Base-by-base conservation (phyloP, 495 filamentous ascomycete genomes). In the Podospora pseudoanserina region DNA sequence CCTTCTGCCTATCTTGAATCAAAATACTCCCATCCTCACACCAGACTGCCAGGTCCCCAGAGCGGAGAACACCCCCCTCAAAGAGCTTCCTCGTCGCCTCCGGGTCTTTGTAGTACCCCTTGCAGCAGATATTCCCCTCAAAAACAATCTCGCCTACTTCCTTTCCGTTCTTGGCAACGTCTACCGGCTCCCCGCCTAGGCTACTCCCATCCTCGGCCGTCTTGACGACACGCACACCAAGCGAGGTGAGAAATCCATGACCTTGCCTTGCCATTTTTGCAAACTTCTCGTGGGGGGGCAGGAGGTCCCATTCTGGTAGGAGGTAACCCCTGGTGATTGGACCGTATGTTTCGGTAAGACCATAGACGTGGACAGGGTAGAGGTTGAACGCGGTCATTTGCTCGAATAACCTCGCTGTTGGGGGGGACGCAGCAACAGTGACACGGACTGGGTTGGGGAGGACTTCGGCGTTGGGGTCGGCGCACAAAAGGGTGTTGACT, bases 71-170 rank as follows among this genome's bases (percentile, higher is more conserved):
- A 16, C 95, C 96, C 6, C 96, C 96, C 0, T 85, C 88, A 76
- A 96, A 98, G 20, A 98, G 80, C 83, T 93, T 96, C 63, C 83
- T 81, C 62, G 95, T 98, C 28, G 96, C 96, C 70, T 89, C 91
- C 0, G 87, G 76, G 75, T 99, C 94, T 74, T 96, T 96, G 75
- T 93, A 92, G 80, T 99, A 99, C 16, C 90, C 95, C 70, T 89
- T 91, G 26, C 89, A 87, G 78, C 94, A 97, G 69, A 98, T 96
- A 74, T 99, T 99, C 4, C 95, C 95, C 28, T 81, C 71, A 75
- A 97, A 96, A 0, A 94, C 87, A 65, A 99, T 92, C 81, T 99
- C 96, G 23, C 95, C 95, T 67, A 98, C 92, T 79, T 99, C 95
- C 68, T 87, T 85, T 13, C 94, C 96, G 76, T 98, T 83, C 67